Percentiles rank a stretch among this genome's conserved stretches.
Evolutionary conservation across 805 yeast species (phyloP).

Genomic region (Candida khao-thaluensis): DNA sequence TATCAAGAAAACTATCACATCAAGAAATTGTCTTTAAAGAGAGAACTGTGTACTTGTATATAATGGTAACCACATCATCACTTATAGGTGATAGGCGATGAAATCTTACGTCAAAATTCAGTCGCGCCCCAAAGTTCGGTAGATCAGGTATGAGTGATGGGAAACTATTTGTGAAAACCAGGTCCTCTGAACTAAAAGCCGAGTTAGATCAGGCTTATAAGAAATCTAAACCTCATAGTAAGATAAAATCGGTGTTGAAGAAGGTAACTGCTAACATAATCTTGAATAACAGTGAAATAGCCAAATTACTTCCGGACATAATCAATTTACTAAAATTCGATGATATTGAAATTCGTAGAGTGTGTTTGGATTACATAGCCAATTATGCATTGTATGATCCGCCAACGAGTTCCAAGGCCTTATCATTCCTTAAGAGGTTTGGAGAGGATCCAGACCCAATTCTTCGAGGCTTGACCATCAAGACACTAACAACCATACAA

Average conservation of each 20-base stretch:
- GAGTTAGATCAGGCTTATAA: conserved; percentile 44
- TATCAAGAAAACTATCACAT: no score
- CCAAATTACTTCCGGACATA: conserved; percentile 63
- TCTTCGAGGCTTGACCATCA: conserved; percentile 59
- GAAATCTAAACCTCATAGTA: conserved; percentile 39
- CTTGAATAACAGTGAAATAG: conserved; percentile 77
- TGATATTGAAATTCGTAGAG: conserved; percentile 68
- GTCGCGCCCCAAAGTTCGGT: no score
- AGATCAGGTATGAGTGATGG: conserved; percentile 30
- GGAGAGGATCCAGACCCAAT: conserved; percentile 46
- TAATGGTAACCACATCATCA: no score
- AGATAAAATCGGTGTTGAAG: conserved; percentile 47
- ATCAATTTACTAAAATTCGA: conserved; percentile 47
- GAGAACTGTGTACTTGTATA: no score
- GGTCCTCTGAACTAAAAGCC: conserved; percentile 39
- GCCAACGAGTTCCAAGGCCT: conserved; percentile 50
- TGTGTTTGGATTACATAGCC: conserved; percentile 66
- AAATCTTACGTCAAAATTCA: no score
- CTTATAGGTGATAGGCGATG: no score
- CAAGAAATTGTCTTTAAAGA: no score
- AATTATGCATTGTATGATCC: conserved; percentile 62
- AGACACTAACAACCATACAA: conserved; percentile 62
- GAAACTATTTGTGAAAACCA: conserved; percentile 38
- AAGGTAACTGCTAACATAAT: conserved; percentile 82
- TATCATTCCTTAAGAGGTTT: conserved; percentile 57